phyloP scores from a whole-genome alignment of 805 yeast genomes.

The Ogataea pilisensis region DNA sequence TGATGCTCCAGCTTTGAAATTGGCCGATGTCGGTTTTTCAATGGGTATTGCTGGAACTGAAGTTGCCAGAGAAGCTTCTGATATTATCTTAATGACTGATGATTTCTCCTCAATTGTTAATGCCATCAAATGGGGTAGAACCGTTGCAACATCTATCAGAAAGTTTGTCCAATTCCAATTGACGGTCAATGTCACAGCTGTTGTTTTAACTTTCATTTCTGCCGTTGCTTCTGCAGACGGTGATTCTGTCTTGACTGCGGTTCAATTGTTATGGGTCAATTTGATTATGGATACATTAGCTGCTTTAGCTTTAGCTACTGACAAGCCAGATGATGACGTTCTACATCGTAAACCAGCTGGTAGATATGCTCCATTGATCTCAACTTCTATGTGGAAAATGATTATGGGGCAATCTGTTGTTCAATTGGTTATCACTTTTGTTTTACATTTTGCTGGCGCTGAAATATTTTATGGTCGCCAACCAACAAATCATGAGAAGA shows the following conservation, averaged over 20 bases:
- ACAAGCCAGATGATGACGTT: constrained; percentile 83
- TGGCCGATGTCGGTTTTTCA: constrained; percentile 97
- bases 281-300: constrained; percentile 98
- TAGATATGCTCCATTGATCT: constrained; percentile 70
- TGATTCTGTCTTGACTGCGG: constrained; percentile 89
- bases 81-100: constrained; percentile 95
- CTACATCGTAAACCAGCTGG: constrained; percentile 82
- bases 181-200: constrained; percentile 97
- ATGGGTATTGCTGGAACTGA: constrained; percentile 99
- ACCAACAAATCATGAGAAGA: constrained; percentile 40
- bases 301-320: constrained; percentile 96
- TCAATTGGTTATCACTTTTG: constrained; percentile 78
- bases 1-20: constrained; percentile 95
- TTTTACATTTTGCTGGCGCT: constrained; percentile 75
- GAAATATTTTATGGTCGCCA: constrained; percentile 46
- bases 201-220: constrained; percentile 84
- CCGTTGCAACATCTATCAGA: constrained; percentile 90
- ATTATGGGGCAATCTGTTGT: constrained; percentile 79
- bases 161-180: constrained; percentile 95
- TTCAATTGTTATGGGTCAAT: constrained; percentile 95
- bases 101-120: constrained; percentile 92
- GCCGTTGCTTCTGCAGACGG: constrained; percentile 83
- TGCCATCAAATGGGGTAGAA: constrained; percentile 98
- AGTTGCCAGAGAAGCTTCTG: constrained; percentile 98
- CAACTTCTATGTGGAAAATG: constrained; percentile 98